Conservation (phyloP, 2,329 filamentous ascomycete genomes). For the Xylaria sp. region DNA sequence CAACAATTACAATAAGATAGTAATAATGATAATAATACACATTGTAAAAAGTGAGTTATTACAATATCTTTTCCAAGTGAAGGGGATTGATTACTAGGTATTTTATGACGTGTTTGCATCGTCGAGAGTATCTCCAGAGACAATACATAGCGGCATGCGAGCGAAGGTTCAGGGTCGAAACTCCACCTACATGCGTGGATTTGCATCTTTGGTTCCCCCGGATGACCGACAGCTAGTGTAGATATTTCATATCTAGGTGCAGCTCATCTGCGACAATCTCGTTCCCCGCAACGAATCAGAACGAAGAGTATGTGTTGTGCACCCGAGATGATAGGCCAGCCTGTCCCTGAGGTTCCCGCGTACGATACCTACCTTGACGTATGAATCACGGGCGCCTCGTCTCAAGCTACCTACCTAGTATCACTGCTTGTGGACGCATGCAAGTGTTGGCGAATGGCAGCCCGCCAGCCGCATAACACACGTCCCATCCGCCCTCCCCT, state of each 20-base stretch:
- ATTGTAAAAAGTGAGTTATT: neutral
- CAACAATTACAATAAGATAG: neutral
- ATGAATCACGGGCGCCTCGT: constrained; percentile 17
- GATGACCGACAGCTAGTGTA: constrained; percentile 21
- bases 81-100: neutral
- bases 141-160: constrained; percentile 15
- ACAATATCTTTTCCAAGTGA: neutral
- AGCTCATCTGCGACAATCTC: constrained; percentile 13
- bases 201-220: constrained; percentile 16
- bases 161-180: neutral
- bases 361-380: neutral
- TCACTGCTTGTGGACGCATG: constrained; percentile 17
- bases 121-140: constrained; percentile 11
- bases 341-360: neutral
- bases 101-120: neutral
- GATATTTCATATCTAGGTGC: constrained; percentile 15
- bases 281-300: constrained; percentile 15
- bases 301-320: constrained; percentile 1
- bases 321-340: constrained; percentile 19
- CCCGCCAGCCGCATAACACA: constrained; percentile 11
- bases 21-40: neutral
- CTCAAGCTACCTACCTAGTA: constrained; percentile 3
- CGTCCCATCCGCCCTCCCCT: neutral
- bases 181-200: constrained; percentile 11
- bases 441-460: constrained; percentile 24